phyloP scores from a whole-genome alignment of 805 yeast genomes.

The Zygotorulaspora sp. region DNA sequence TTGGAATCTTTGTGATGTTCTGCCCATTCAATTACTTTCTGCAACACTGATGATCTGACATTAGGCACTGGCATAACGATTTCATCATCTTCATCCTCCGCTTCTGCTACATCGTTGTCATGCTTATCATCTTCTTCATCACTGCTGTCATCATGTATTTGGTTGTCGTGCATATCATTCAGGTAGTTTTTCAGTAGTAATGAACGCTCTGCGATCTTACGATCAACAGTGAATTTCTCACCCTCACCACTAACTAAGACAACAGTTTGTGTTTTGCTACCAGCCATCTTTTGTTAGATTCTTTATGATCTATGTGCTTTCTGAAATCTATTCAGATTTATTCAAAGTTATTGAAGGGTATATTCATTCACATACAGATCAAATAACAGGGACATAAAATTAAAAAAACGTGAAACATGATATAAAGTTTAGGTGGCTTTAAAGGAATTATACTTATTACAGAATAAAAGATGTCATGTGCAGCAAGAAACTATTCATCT shows the following conservation, averaged over 20 bases:
- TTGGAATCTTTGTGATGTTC: conserved; percentile 83
- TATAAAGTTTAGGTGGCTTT: too few species aligned
- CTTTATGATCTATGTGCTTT: background rate
- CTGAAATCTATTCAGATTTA: too few species aligned
- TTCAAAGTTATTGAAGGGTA: too few species aligned
- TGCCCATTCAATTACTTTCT: conserved; percentile 94
- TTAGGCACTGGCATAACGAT: conserved; percentile 86
- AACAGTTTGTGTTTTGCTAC: conserved; percentile 33
- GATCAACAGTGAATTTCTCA: conserved; percentile 70
- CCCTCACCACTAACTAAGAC: conserved; percentile 74
- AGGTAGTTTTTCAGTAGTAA: conserved; percentile 81
- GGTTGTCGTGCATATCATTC: conserved; percentile 57
- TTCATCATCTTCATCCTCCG: conserved; percentile 57
- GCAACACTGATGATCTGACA: conserved; percentile 79
- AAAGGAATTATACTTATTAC: background rate
- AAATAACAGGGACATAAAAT: too few species aligned
- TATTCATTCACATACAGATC: too few species aligned
- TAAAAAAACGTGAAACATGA: too few species aligned
- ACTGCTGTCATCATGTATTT: conserved; percentile 54
- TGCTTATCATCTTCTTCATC: conserved; percentile 40
- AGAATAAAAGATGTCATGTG: background rate
- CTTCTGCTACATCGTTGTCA: conserved; percentile 42
- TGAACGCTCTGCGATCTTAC: conserved; percentile 81
- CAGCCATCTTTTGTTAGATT: conserved; percentile 9
- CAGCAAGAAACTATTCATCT: conserved; percentile 1